A percentile compares a stretch with the other conserved stretches of the same genome.
Evolutionary conservation across 371 early-diverging fungal genomes (phyloP).

Genomic region (Synchytrium microbalum): DNA sequence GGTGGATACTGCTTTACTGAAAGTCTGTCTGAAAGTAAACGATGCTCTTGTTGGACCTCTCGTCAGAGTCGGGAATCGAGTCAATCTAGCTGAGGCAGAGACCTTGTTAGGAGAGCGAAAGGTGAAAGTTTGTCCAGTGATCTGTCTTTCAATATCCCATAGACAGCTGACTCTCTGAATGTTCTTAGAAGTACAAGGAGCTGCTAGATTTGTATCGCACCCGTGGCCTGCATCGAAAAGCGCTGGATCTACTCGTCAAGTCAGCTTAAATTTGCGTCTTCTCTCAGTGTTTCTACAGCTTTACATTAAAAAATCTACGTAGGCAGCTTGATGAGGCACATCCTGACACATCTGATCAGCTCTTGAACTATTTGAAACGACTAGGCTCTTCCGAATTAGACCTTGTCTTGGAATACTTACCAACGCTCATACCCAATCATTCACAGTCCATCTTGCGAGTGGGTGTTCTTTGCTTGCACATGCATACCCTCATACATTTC

Average conservation of each 20-base stretch:
- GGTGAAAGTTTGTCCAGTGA: constrained; percentile 9
- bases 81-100: constrained; percentile 77
- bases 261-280: constrained; percentile 17
- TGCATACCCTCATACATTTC: not conserved
- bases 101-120: constrained; percentile 61
- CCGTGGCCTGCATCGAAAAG: constrained; percentile 78
- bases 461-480: not conserved
- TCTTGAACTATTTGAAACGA: not conserved
- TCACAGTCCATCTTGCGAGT: too few species aligned
- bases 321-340: not conserved
- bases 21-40: constrained; percentile 70
- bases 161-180: constrained; percentile 3
- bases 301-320: not conserved
- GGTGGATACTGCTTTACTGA: constrained; percentile 86
- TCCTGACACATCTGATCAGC: not conserved
- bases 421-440: not conserved
- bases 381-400: not conserved
- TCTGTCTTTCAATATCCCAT: not conserved
- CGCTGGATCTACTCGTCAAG: constrained; percentile 64
- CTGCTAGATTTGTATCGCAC: constrained; percentile 84
- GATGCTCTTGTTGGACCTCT: constrained; percentile 78
- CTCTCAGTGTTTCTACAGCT: not conserved
- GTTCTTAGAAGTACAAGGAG: constrained; percentile 61
- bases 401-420: not conserved
- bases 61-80: constrained; percentile 69